Conservation (phyloP, 352 stramenopile species). For the Phytophthora citricola region DNA sequence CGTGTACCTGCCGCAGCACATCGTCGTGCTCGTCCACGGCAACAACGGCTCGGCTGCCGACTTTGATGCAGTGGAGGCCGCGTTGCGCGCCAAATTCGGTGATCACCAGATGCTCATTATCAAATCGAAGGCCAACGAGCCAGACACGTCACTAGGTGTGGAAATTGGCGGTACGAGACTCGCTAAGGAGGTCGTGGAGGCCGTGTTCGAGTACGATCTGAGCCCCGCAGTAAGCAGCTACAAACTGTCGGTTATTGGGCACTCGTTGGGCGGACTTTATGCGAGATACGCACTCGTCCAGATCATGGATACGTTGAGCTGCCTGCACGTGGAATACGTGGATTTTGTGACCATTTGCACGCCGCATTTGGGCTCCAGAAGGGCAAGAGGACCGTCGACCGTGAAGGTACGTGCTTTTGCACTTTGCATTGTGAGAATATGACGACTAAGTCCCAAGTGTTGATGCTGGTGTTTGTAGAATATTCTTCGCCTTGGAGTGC, state of each 20-base stretch:
- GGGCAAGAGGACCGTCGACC: conserved; percentile 63
- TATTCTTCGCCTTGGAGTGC: conserved; percentile 71
- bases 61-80: conserved; percentile 65
- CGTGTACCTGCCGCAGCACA: conserved; percentile 61
- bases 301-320: conserved; percentile 57
- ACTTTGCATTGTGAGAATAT: conserved; percentile 5
- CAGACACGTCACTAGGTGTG: conserved; percentile 70
- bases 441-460: conserved; percentile 7
- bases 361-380: conserved; percentile 75
- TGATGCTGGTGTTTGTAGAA: conserved; percentile 46
- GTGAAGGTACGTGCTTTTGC: conserved; percentile 56
- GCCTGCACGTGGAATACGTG: conserved; percentile 71
- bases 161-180: conserved; percentile 70
- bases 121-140: conserved; percentile 68
- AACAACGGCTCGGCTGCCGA: conserved; percentile 82
- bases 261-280: conserved; percentile 84
- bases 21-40: conserved; percentile 84
- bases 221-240: conserved; percentile 53
- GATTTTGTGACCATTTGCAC: conserved; percentile 86
- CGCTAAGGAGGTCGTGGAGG: conserved; percentile 66
- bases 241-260: conserved; percentile 73
- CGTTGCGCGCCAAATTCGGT: conserved; percentile 53
- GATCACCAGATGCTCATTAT: conserved; percentile 65
- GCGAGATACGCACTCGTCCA: conserved; percentile 70
- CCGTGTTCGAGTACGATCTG: conserved; percentile 69